Conservation (phyloP, 352 stramenopile species). For the Pythium aristosporum region DNA sequence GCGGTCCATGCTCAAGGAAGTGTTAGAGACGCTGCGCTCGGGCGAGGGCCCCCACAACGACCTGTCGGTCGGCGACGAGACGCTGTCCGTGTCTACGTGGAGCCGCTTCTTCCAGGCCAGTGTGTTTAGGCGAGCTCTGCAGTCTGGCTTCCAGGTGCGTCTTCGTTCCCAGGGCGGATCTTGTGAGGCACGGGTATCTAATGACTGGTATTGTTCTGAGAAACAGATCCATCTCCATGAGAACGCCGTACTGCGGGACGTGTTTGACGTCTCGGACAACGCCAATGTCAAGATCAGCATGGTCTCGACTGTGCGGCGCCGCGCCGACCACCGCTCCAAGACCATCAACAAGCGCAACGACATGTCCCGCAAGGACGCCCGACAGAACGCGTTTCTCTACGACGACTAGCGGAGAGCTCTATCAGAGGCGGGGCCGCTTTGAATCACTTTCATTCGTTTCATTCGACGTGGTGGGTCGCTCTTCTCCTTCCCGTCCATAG, state of each 20-base stretch:
- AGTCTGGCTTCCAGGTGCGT: conserved; percentile 55
- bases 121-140: conserved; percentile 52
- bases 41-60: conserved; percentile 57
- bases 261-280: conserved; percentile 64
- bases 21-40: conserved; percentile 57
- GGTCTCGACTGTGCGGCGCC: conserved; percentile 46
- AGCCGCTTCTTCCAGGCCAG: conserved; percentile 63
- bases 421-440: not conserved
- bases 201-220: not conserved
- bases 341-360: conserved; percentile 56
- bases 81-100: conserved; percentile 53
- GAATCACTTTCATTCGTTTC: not conserved
- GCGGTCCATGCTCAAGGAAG: conserved; percentile 65
- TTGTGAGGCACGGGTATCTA: not conserved
- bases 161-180: not conserved
- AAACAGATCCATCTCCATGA: conserved; percentile 44
- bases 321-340: conserved; percentile 48
- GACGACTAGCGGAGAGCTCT: conserved; percentile 34
- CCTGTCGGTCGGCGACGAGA: conserved; percentile 54
- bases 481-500: no score
- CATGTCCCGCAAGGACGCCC: conserved; percentile 48
- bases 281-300: conserved; percentile 45
- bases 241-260: conserved; percentile 55
- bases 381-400: conserved; percentile 68
- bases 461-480: no score